Base-by-base conservation (phyloP, 257 asterid genomes). In the Penstemon newberryi region DNA sequence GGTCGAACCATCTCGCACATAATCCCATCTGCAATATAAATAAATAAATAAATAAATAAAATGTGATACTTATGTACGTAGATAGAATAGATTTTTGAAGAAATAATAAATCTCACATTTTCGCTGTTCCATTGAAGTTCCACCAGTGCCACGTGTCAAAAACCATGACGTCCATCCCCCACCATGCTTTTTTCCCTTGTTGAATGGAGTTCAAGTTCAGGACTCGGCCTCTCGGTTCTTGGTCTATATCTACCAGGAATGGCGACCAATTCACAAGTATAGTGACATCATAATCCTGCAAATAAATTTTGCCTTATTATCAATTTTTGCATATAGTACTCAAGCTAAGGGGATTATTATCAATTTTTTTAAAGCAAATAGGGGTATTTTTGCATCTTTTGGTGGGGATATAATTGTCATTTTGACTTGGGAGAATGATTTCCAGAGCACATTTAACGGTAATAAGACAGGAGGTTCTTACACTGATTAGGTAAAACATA, bases 141-240 rank as follows among this genome's bases (percentile, higher is more conserved):
- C 91, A 85, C 91, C 88, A 80, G 62, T 85, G 91, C 91, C 91
- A 85, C 0, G 91, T 58, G 80, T 85, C 83, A 85, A 82, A 85
- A 57, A 85, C 75, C 71, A 83, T 19, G 77, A 81, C 68, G 49
- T 83, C 88, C 86, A 83, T 80, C 36, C 88, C 86, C 70, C 7
- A 64, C 91, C 91, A 83, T 8, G 79, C 75, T 13, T 80, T 63
- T 45, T 25, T 25, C 2, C 88, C 91, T 62, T 73, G 66, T 33
- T 49, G 37, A 12, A 80, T 85, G 8, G 86, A 85, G 49, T 85
- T 82, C 37, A 85, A 63, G 70, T 80, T 85, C 19, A 85, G 69
- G 4, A 83, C 78, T 25, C 80, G 76, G 3, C 88, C 91, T 54
- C 11, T 60, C 3, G 65, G 41, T 25, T 73, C 80, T 56, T 54